These are phyloP conservation scores for Allomyces macrogynus DNA, from an alignment of 192 early-diverging fungal species.

Conservation along the genomic window DNA sequence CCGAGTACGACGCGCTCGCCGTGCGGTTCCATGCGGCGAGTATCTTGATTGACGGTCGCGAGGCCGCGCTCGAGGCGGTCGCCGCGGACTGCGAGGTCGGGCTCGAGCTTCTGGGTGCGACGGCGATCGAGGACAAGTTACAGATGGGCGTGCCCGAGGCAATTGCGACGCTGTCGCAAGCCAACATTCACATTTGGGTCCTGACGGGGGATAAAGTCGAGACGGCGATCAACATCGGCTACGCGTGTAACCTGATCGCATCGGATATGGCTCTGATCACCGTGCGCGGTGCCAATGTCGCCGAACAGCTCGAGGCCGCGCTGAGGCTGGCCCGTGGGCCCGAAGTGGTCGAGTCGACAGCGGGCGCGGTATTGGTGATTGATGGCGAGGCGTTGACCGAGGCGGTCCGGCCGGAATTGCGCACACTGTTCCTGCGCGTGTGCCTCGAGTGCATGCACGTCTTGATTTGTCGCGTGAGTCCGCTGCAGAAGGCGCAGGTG, in stretches of 20 bases:
- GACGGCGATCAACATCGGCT: slow-evolving; percentile 95
- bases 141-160: slow-evolving; percentile 91
- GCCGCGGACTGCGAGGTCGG: slow-evolving; percentile 64
- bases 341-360: neutral
- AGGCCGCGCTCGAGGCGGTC: slow-evolving; percentile 51
- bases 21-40: slow-evolving; percentile 49
- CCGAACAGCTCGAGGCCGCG: slow-evolving; percentile 38
- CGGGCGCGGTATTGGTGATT: slow-evolving; percentile 48
- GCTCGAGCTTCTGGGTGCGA: slow-evolving; percentile 73
- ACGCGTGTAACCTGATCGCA: slow-evolving; percentile 48
- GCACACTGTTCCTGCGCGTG: slow-evolving; percentile 42
- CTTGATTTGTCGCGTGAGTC: slow-evolving; percentile 85
- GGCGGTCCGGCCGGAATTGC: slow-evolving; percentile 35
- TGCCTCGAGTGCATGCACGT: slow-evolving; percentile 67
- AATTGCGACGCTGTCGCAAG: slow-evolving; percentile 59
- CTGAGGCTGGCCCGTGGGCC: neutral
- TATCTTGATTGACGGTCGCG: slow-evolving; percentile 54
- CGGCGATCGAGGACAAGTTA: slow-evolving; percentile 92
- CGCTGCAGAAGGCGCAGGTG: slow-evolving; percentile 86
- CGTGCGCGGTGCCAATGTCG: slow-evolving; percentile 21
- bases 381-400: slow-evolving; percentile 75
- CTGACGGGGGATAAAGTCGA: slow-evolving; percentile 94
- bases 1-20: slow-evolving; percentile 52
- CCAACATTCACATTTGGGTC: slow-evolving; percentile 94
- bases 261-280: slow-evolving; percentile 51